phyloP scores from a whole-genome alignment of 345 rosid species.

The Kernera saxatilis region DNA sequence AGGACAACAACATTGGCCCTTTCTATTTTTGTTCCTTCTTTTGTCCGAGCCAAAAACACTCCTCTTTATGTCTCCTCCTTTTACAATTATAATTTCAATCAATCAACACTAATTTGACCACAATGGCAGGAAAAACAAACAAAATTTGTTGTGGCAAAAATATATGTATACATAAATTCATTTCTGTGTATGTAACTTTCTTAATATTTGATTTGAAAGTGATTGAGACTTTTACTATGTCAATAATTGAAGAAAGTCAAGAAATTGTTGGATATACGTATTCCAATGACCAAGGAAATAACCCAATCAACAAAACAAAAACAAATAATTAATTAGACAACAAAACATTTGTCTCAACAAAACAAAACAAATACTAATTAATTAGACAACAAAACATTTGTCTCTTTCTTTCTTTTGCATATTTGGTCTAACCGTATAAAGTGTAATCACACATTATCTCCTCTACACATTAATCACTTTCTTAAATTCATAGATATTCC shows the following conservation, averaged over 20 bases:
- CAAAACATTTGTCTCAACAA: not conserved
- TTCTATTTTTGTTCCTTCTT: constrained; percentile 34
- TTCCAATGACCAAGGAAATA: constrained; percentile 21
- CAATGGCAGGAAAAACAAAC: not conserved
- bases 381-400: not conserved
- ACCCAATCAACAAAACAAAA: constrained; percentile 13
- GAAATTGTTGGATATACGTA: not conserved
- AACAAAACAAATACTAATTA: not conserved
- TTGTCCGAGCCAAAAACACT: constrained; percentile 26
- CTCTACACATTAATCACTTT: not conserved
- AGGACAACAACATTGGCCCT: constrained; percentile 32
- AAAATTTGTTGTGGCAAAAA: not conserved
- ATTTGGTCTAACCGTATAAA: not conserved
- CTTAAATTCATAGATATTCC: not conserved
- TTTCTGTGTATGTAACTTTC: not conserved
- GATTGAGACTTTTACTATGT: not conserved
- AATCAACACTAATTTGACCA: constrained; percentile 22
- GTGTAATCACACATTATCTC: not conserved
- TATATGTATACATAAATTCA: not conserved
- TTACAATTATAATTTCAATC: constrained; percentile 20
- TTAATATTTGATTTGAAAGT: not conserved
- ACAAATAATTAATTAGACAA: not conserved
- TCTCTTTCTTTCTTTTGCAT: constrained; percentile 13
- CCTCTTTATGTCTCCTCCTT: constrained; percentile 24
- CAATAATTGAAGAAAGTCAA: not conserved